Base-by-base conservation (phyloP, 306 rosid genomes). In the Cyamopsis tetragonoloba region DNA sequence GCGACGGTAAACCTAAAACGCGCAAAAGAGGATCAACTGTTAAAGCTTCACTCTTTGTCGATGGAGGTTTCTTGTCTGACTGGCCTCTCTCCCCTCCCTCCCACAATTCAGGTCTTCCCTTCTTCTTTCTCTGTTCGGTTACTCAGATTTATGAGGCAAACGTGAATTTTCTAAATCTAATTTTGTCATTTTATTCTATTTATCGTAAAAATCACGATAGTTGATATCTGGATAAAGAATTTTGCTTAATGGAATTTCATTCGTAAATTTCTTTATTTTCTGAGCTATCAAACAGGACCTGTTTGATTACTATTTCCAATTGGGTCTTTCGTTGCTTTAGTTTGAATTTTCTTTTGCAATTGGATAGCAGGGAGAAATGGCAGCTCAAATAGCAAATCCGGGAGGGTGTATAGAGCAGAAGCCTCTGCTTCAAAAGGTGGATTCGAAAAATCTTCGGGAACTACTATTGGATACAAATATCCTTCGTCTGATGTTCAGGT, bases 51-150 rank as follows among this genome's bases (percentile, higher is more conserved):
- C 58, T 78, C 59, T 88, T 93, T 20, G 68, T 93, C 3, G 92
- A 90, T 22, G 99, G 96, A 0, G 95, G 99, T 22, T 63, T 86
- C 49, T 71, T 93, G 46, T 83, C 92, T 11, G 95, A 90, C 83
- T 90, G 92, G 97, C 53, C 46, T 39, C 62, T 60, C 15, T 62
- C 72, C 3, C 23, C 75, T 13, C 61, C 86, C 1, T 32, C 19
- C 13, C 58, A 70, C 17, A 64, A 66, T 38, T 80, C 79, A 86
- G 99, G 99, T 86, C 39, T n/a, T 66, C 18, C 30, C 43, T 41
- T 18, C 14, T 0, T 58, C 39, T 2, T 23, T 55, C 8, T 59
- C 6, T 78, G 51, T 69, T 54, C 53, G 50, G 26, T 74, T 57
- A 31, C 50, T 61, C 51, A 39, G 23, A 60, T 41, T 46, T 50